These are phyloP conservation scores for Eugenia klotzschiana DNA, from an alignment of 441 rosid genomes.

Conservation along the genomic window DNA sequence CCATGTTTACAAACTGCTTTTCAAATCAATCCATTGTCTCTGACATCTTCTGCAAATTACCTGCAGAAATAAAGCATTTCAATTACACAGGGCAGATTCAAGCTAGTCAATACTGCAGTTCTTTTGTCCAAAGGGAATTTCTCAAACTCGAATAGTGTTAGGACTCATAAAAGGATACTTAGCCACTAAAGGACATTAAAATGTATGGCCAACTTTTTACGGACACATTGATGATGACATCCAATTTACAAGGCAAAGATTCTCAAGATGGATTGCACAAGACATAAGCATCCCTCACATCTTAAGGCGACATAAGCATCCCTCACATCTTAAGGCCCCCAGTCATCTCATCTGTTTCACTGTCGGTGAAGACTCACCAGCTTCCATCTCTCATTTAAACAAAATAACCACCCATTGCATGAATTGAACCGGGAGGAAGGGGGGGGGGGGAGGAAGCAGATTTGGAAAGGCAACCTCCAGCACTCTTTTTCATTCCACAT, in stretches of 20 bases:
- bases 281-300: background rate
- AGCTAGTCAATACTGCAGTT: background rate
- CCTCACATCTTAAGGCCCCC: background rate
- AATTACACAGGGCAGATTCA: background rate
- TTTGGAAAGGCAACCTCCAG: background rate
- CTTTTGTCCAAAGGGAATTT: background rate
- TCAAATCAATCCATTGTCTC: conserved; percentile 86
- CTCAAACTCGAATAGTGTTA: background rate
- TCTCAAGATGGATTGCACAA: background rate
- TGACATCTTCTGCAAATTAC: conserved; percentile 88
- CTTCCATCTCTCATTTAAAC: background rate
- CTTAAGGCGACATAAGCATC: background rate
- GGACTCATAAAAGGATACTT: background rate
- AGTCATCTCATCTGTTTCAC: background rate
- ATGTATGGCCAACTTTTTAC: background rate
- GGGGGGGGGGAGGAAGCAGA: background rate
- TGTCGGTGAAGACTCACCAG: background rate
- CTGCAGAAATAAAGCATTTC: conserved; percentile 15
- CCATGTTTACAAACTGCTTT: conserved; percentile 95
- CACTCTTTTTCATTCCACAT: background rate
- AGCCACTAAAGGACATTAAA: background rate
- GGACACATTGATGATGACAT: background rate
- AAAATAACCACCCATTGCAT: background rate
- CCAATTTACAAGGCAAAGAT: background rate
- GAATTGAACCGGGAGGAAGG: background rate